Evolutionary conservation across 208 protist genomes (phyloP), one percentile per base, ranked within the genome.

Genomic region (Leishmania amazonensis): DNA sequence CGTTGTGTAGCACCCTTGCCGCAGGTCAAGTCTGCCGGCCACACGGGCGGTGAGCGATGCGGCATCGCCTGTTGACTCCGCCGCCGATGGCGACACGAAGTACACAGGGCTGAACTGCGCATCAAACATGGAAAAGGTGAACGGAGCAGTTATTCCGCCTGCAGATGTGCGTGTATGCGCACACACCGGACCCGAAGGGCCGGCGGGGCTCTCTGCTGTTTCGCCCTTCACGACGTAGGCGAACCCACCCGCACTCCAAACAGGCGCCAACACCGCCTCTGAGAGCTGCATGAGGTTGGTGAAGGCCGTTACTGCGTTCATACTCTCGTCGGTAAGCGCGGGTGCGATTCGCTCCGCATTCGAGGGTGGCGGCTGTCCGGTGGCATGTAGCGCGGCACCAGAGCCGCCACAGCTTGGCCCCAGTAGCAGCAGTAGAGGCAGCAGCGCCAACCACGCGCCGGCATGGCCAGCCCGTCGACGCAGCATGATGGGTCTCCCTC

Each of bases 121-220:
- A 42, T 85, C 82, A 31, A 85, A 85, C 78, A 79, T 79, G 73
- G 82, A 38, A 64, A 82, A 82, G 19, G 82, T 85, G 77, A 82
- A 81, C 9, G 82, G 82, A 1, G 73, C 47, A 17, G 74, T 53
- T 21, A 76, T n/a, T 2, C 72, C n/a, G 35, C 38, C 60, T 19
- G 62, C 38, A 11, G 78, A 75, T 9, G 74, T 35, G 9, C 82
- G 82, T 3, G 82, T 79, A 75, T 82, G 82, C 15, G 67, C n/a
- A 45, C 82, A 85, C 53, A 85, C 78, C 31, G 73, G 72, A 3
- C 35, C 21, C 53, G 45, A 51, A 53, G 58, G 8, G 9, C 75
- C 68, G 58, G 72, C 35, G 24, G 57, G 35, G 31, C 13, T n/a
- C 11, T 73, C 54, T 15, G 45, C 31, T 42, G 1, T 2, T 19